Evolutionary conservation across 441 rosid genomes (phyloP).

Genomic region (Aleurites moluccanus): DNA sequence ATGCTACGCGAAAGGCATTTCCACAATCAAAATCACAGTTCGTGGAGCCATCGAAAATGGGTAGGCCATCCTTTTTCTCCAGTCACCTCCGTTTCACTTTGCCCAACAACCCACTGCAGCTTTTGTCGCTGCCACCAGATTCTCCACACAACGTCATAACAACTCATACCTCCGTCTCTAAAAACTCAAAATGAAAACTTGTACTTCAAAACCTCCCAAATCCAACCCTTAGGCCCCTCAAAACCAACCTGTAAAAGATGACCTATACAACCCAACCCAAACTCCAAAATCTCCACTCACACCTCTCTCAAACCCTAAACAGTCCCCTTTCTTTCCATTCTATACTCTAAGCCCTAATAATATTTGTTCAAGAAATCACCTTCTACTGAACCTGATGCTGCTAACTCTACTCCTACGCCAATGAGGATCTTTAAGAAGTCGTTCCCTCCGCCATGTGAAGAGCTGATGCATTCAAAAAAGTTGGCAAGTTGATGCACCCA

Average conservation of each 20-base stretch:
- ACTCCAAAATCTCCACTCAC: conserved; percentile 37
- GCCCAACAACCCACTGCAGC: background rate
- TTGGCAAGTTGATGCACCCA: too few species aligned
- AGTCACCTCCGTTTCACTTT: background rate
- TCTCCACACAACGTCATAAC: conserved; percentile 12
- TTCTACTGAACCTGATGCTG: conserved; percentile 8
- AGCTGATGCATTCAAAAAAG: too few species aligned
- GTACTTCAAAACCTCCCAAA: conserved; percentile 68
- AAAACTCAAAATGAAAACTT: conserved; percentile 53
- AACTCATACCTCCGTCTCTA: background rate
- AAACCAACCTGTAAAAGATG: conserved; percentile 35
- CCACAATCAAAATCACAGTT: too few species aligned
- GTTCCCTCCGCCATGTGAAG: conserved; percentile 91
- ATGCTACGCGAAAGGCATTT: too few species aligned
- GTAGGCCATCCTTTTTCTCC: background rate
- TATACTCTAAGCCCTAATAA: conserved; percentile 79
- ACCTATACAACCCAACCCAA: conserved; percentile 29
- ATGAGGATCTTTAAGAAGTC: conserved; percentile 55
- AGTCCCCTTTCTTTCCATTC: conserved; percentile 71
- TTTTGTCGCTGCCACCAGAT: background rate
- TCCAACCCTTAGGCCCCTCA: conserved; percentile 67
- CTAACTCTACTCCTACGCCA: conserved; percentile 46
- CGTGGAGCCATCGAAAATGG: too few species aligned
- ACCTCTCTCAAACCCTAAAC: conserved; percentile 33
- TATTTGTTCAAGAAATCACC: conserved; percentile 51